These are phyloP conservation scores for Saraca asoca DNA, from an alignment of 331 rosid genomes.

Conservation along the genomic window DNA sequence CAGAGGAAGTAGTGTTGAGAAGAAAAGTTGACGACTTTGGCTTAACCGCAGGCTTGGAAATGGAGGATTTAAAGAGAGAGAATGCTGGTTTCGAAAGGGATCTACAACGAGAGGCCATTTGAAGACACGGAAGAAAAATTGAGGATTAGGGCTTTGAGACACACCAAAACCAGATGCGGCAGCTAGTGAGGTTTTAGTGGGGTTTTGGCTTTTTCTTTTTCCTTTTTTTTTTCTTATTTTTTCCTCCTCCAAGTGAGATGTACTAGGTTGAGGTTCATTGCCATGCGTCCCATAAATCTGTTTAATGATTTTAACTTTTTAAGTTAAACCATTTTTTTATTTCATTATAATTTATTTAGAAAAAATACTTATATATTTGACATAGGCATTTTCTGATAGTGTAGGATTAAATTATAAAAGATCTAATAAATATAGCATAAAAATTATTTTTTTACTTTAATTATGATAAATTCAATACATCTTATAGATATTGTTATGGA, in stretches of 20 bases:
- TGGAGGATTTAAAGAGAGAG: constrained; percentile 54
- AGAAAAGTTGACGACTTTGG: constrained; percentile 48
- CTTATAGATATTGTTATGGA: too few species aligned
- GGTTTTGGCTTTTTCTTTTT: constrained; percentile 33
- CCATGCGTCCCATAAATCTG: not conserved
- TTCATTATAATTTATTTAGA: too few species aligned
- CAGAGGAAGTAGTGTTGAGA: constrained; percentile 47
- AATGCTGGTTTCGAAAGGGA: constrained; percentile 66
- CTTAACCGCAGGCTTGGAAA: constrained; percentile 46
- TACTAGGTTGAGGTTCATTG: not conserved
- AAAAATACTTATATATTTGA: too few species aligned
- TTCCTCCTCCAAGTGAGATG: too few species aligned
- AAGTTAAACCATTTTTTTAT: too few species aligned
- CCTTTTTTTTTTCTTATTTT: not conserved
- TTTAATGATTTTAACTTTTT: not conserved
- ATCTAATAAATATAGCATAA: too few species aligned
- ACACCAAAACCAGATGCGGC: too few species aligned
- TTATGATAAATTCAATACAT: too few species aligned
- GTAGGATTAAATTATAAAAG: too few species aligned
- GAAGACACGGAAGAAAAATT: constrained; percentile 9
- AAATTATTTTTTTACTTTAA: too few species aligned
- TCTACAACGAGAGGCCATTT: constrained; percentile 83
- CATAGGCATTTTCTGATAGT: too few species aligned
- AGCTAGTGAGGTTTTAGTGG: constrained; percentile 34
- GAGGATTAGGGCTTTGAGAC: constrained; percentile 32